Base-by-base conservation (phyloP, 1,284 basidiomycete species). In the Grifola frondosa region DNA sequence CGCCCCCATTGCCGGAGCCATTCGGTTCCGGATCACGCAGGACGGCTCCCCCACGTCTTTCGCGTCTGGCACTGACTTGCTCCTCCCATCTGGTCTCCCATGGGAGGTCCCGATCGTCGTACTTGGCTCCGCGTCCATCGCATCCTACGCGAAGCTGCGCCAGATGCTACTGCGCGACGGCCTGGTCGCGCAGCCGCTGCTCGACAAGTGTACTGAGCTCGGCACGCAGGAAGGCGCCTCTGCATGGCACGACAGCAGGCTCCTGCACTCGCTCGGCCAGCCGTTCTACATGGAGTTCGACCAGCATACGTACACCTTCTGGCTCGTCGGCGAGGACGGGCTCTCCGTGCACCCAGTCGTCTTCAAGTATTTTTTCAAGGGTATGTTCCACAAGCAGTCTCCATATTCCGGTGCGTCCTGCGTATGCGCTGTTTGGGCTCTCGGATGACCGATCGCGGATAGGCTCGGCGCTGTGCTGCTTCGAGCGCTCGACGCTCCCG, bases 261-360 rank as follows among this genome's bases (percentile, higher is more conserved):
- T 44, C 31, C 17, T 48, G 2, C 37, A 48, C 19, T 37, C 41
- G 6, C 40, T 48, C 40, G 20, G 37, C 3, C 46, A 48, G 46
- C 41, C 41, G 20, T 48, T 30, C 25, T 48, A 31, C 29, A 21
- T 48, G 10, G 41, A 43, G 29, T 37, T 48, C 21, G 46, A 13
- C 5, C n/a, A n/a, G n/a, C n/a, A n/a, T n/a, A n/a, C n/a, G n/a
- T n/a, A n/a, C n/a, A n/a, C n/a, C n/a, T n/a, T n/a, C n/a, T n/a
- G n/a, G n/a, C n/a, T n/a, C n/a, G n/a, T n/a, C n/a, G n/a, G n/a
- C n/a, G n/a, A n/a, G n/a, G n/a, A n/a, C n/a, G n/a, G n/a, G n/a
- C n/a, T n/a, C n/a, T n/a, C n/a, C n/a, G n/a, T n/a, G n/a, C n/a
- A n/a, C n/a, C n/a, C n/a, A n/a, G n/a, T n/a, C n/a, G n/a, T n/a